Base-by-base conservation (phyloP, 108 stramenopile genomes). In the Cyclotella sp. region DNA sequence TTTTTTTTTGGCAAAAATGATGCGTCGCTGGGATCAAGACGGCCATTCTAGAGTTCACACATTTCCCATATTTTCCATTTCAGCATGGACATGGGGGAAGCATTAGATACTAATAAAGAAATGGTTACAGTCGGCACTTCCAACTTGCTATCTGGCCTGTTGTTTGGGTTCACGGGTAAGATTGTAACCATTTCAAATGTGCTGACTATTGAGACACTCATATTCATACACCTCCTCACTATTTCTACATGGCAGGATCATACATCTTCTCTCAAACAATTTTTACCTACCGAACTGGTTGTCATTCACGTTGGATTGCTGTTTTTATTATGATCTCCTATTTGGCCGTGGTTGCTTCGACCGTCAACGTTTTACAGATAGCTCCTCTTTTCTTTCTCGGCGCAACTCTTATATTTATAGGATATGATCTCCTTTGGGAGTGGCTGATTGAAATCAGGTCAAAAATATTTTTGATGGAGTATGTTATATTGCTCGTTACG, bases 191-290 rank as follows among this genome's bases (percentile, higher is more conserved):
- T 34, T 34, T 34, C 43, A 26, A 22, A 24, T 22, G 22, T 21
- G n/a, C 5, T 44, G 27, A 26, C 5, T 64, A 22, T 24, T 9
- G 22, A 16, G 1, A 29, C 43, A 30, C 7, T 22, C 24, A 3
- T 43, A 22, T 34, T 16, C 30, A 43, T 26, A 57, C 21, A 24
- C 22, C 13, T 58, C 42, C 34, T 14, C 28, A 22, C 19, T 46
- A 22, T 24, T 10, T n/a, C 21, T 63, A 14, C 9, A 16, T 26
- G 8, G 42, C 24, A 72, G 98, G 98, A 19, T 88, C 86, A 6
- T 98, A 98, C 81, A 98, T 98, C 40, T 98, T 98, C 85, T 93
- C 90, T 15, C 98, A 98, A 83, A 98, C 98, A 29, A 97, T 97
- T 58, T 98, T 98, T 72, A 97, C 95, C 18, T 91, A 95, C 68